These are phyloP conservation scores for Cyamopsis tetragonoloba DNA, from an alignment of 306 rosid species.

Conservation along the genomic window DNA sequence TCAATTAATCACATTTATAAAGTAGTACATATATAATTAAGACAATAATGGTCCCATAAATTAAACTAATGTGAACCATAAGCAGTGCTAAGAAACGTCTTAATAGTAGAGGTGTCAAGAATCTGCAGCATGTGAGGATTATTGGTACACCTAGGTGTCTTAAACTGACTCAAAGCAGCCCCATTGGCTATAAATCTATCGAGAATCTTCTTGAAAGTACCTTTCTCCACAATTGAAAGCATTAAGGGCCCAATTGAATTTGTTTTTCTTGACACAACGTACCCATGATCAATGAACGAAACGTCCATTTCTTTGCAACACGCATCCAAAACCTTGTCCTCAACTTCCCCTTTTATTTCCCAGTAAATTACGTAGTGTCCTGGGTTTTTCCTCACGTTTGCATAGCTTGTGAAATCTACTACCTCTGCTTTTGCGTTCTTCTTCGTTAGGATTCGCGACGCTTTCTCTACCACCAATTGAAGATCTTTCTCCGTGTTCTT, in stretches of 20 bases:
- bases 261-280: slow-evolving; percentile 70
- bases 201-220: slow-evolving; percentile 72
- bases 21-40: too few species aligned
- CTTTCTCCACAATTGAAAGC: slow-evolving; percentile 67
- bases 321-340: slow-evolving; percentile 38
- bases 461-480: slow-evolving; percentile 75
- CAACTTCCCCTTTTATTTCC: slow-evolving; percentile 82
- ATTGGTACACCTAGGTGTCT: slow-evolving; percentile 89
- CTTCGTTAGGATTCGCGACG: slow-evolving; percentile 41
- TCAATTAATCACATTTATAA: too few species aligned
- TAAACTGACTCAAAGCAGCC: slow-evolving; percentile 72
- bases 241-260: slow-evolving; percentile 72
- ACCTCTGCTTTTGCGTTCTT: slow-evolving; percentile 49
- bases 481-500: slow-evolving; percentile 92
- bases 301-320: slow-evolving; percentile 77
- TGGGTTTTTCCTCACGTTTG: slow-evolving; percentile 40
- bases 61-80: slow-evolving; percentile 24
- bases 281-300: slow-evolving; percentile 74
- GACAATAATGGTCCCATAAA: too few species aligned
- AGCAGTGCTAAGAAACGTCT: slow-evolving; percentile 56
- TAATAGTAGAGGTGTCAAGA: slow-evolving; percentile 43
- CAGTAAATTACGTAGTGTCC: slow-evolving; percentile 79
- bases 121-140: slow-evolving; percentile 48
- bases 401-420: slow-evolving; percentile 84
- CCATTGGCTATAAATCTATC: slow-evolving; percentile 67